phyloP scores from a whole-genome alignment of 352 stramenopile genomes.

The Phytophthora sojae region DNA sequence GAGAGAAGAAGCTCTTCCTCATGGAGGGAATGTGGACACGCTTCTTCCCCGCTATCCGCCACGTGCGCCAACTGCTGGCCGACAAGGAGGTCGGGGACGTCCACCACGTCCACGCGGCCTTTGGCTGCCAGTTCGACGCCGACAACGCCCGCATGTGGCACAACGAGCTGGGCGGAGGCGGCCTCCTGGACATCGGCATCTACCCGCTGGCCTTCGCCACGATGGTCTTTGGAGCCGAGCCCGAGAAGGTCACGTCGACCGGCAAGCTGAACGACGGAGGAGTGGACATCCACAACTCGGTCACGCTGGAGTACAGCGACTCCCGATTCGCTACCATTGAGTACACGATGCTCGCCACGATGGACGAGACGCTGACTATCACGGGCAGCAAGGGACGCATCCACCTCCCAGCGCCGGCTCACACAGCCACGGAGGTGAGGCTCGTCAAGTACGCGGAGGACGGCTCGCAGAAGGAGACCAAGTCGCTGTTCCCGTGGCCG shows the following conservation, averaged over 20 bases:
- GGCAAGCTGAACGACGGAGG: constrained; percentile 61
- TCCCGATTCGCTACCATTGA: constrained; percentile 61
- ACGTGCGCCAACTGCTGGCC: constrained; percentile 51
- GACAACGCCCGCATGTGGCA: constrained; percentile 66
- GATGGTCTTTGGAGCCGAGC: constrained; percentile 61
- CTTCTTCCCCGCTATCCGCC: constrained; percentile 79
- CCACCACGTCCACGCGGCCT: constrained; percentile 55
- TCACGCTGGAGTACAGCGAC: constrained; percentile 65
- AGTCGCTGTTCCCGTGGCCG: constrained; percentile 53
- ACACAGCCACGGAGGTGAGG: constrained; percentile 59
- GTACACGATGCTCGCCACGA: constrained; percentile 74
- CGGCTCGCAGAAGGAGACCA: constrained; percentile 34
- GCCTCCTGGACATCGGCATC: constrained; percentile 79
- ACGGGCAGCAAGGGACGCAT: constrained; percentile 73
- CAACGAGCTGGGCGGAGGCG: constrained; percentile 69
- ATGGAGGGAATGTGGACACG: constrained; percentile 91
- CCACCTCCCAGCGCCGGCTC: constrained; percentile 52
- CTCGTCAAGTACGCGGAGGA: constrained; percentile 22
- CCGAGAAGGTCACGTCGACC: constrained; percentile 55
- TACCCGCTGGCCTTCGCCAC: constrained; percentile 83
- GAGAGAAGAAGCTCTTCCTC: constrained; percentile 70
- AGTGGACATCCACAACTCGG: constrained; percentile 62
- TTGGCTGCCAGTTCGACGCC: constrained; percentile 50
- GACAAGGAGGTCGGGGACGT: constrained; percentile 58
- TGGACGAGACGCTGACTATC: constrained; percentile 76